Conservation (phyloP, 23 red algal genomes). For the Gracilaria gracilis region DNA sequence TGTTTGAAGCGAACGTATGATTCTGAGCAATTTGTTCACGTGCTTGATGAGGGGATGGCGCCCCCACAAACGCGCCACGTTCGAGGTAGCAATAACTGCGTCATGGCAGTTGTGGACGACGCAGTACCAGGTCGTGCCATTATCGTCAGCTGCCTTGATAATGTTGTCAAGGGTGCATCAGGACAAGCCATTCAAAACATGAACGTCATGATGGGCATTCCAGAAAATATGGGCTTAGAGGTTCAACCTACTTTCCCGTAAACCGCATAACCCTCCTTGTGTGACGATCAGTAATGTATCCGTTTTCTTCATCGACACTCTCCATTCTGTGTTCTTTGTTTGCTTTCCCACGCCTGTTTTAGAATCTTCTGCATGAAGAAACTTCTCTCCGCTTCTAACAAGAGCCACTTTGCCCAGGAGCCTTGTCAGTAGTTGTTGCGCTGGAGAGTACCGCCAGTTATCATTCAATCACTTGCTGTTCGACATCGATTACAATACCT, state of each 20-base stretch:
- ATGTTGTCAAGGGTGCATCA: constrained; percentile 96
- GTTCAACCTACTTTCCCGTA: constrained; percentile 87
- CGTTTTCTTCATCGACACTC: background rate
- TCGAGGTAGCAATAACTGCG: constrained; percentile 88
- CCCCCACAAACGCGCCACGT: constrained; percentile 95
- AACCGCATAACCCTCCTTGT: background rate
- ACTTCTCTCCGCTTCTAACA: background rate
- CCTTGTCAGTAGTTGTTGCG: background rate
- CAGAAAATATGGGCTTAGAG: constrained; percentile 85
- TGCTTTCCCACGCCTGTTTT: background rate
- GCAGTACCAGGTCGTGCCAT: constrained; percentile 83
- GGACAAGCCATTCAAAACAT: constrained; percentile 99
- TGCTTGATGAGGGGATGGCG: constrained; percentile 64
- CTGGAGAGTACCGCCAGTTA: background rate
- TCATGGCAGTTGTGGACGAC: constrained; percentile 89
- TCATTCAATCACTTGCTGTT: background rate
- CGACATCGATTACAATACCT: background rate
- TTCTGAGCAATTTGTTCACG: constrained; percentile 92
- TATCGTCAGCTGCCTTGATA: constrained; percentile 88
- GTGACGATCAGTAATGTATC: too few species aligned
- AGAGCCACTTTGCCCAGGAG: background rate
- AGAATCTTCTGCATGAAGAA: background rate
- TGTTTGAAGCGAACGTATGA: constrained; percentile 68
- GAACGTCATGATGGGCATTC: constrained; percentile 95
- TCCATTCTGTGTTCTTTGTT: background rate